A percentile compares a stretch with the other conserved stretches of the same genome.
phyloP scores from a whole-genome alignment of 73 alveolate species.

The Symbiodinium natans region DNA sequence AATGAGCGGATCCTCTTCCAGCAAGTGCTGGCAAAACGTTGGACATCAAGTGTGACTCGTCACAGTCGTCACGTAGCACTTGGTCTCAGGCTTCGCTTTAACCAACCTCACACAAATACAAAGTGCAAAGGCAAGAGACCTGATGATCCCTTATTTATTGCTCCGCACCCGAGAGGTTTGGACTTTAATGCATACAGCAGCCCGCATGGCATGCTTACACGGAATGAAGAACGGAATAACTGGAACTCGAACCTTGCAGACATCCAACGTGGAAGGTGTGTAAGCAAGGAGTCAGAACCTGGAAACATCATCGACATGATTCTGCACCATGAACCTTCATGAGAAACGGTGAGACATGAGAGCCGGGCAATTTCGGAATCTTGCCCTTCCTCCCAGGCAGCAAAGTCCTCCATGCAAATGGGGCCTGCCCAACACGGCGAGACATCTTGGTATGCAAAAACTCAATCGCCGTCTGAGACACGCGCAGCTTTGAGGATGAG shows the following conservation, averaged over 20 bases:
- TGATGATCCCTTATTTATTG: no score
- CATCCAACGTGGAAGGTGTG: conserved; percentile 58
- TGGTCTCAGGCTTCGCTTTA: not conserved
- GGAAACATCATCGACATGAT: not conserved
- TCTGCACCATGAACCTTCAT: not conserved
- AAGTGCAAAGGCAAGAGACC: no score
- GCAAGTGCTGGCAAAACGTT: no score
- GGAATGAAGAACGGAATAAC: no score
- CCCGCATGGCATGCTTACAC: not conserved
- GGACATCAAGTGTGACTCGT: no score
- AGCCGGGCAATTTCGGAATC: conserved; percentile 2
- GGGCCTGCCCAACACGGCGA: conserved; percentile 3
- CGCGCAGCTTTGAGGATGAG: conserved; percentile 29
- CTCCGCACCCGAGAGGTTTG: no score
- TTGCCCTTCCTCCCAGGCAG: conserved; percentile 19
- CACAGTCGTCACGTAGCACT: not conserved
- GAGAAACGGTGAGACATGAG: not conserved
- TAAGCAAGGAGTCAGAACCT: conserved; percentile 47
- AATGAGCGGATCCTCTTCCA: no score
- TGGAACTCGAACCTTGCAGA: not conserved
- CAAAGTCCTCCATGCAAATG: conserved; percentile 53
- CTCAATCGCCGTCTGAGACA: not conserved
- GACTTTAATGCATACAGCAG: no score
- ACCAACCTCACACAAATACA: not conserved
- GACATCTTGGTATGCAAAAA: not conserved